Evolutionary conservation across 1,139 yeast genomes (phyloP), one percentile per base, ranked within the genome.

Genomic region (Yamadazyma atlantica): DNA sequence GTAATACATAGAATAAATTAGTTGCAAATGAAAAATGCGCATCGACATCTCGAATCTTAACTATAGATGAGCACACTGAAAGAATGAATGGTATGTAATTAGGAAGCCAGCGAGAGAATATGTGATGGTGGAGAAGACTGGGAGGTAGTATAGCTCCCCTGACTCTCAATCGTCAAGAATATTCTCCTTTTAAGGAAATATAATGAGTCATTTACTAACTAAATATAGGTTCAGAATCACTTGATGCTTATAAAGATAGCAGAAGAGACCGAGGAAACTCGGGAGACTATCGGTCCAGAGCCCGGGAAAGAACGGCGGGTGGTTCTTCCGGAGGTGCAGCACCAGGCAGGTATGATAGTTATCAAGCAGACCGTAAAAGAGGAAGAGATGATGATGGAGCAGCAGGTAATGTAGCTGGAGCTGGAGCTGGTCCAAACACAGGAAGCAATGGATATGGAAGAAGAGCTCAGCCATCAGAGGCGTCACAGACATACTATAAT

Each of bases 201-300:
- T n/a, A n/a, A 12, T 13, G 13, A 14, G 10, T 12, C 17, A 14
- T 12, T 11, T 28, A 28, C 12, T 28, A 28, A 28, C 30, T 4
- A 16, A 5, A 4, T 28, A 8, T 28, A 41, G 42, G 23, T 17
- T 15, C 28, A 9, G 38, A 39, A 28, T 38, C 44, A 6, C 32
- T 41, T 12, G 36, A 33, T 22, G 45, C 41, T 3, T 41, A 45
- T 37, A 45, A 43, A 30, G 48, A 44, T 29, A 38, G 46, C 33
- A 45, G 47, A 17, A 36, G 52, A 36, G 47, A 39, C 21, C 37
- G 47, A 28, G 19, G 29, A 17, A 16, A 16, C 12, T 6, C 21
- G 3, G 21, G 17, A 6, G 21, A 28, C 10, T 32, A 35, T 31
- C 34, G 19, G 9, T 34, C 30, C 9, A 21, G 34, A 24, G 45